A percentile compares a stretch with the other conserved stretches of the same genome.
Evolutionary conservation across 2,329 filamentous ascomycete species (phyloP).

Genomic region (Hymenoscyphus albidus): DNA sequence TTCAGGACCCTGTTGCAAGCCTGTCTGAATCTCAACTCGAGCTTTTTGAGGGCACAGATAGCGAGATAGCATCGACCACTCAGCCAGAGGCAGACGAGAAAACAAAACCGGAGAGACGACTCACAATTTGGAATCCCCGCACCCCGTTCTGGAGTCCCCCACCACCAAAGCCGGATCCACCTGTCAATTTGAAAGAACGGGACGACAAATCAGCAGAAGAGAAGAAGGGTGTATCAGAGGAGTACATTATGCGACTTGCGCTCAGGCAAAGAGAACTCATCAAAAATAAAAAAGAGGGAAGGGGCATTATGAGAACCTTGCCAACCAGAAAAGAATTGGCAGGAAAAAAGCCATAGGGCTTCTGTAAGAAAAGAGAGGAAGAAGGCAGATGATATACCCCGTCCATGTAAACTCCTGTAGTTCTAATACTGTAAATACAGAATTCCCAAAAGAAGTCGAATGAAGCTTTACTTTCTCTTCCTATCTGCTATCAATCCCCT

Average conservation of each 20-base stretch:
- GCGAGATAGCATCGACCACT: too few relatives aligned
- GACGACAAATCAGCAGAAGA: background rate
- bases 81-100: background rate
- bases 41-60: background rate
- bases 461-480: background rate
- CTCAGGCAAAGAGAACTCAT: background rate
- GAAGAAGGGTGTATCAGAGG: background rate
- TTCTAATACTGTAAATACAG: background rate
- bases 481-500: constrained; percentile 14
- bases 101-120: background rate
- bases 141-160: background rate
- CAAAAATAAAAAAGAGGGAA: background rate
- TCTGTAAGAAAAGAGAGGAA: background rate
- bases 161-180: background rate
- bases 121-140: background rate
- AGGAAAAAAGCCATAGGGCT: background rate
- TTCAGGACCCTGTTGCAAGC: background rate
- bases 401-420: background rate
- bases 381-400: background rate
- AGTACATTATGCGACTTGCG: background rate
- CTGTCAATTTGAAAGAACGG: background rate
- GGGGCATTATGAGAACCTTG: background rate
- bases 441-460: background rate
- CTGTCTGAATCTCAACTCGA: background rate
- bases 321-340: background rate